Evolutionary conservation across 345 rosid species (phyloP), one percentile per base, ranked within the genome.

Genomic region (Eutrema heterophyllum): DNA sequence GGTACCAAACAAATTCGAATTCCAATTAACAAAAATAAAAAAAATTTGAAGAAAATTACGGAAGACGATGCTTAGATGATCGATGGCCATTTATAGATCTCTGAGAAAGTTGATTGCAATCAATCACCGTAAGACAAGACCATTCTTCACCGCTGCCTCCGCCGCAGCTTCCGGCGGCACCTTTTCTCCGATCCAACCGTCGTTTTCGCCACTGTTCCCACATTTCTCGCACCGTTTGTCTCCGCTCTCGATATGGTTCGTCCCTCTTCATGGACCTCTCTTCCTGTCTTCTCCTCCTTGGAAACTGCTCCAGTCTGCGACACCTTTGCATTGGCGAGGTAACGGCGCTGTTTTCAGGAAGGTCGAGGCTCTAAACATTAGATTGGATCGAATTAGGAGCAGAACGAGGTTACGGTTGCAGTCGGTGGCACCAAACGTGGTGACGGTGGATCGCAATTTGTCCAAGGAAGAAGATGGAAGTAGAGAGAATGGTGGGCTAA

Each of bases 251-350:
- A 88, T 79, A 83, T 94, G 93, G 95, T 79, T 87, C n/a, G 72
- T 80, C 39, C 94, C 90, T 9, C 78, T 86, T 32, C 87, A 70
- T 32, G 96, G 93, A 44, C 96, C 97, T 53, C 96, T 88, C 12
- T 89, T 88, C 70, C 87, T 92, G 21, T 82, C 89, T 38, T 80
- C 78, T 38, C 91, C 97, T 13, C 97, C 97, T 10, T 91, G 97
- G 97, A 94, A 89, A 80, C 93, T 94, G 52, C 86, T 77, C 24
- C 98, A 88, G 54, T 87, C 95, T 24, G 84, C 98, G 6, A 87
- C 90, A 10, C 98, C 97, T 12, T 32, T 79, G 55, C 68, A 79
- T 38, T 83, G 91, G 59, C 86, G 84, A 10, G 90, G 85, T 9
- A 87, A 79, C 50, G 81, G 81, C 44, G 76, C 52, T 50, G 83